These are phyloP conservation scores for Vaccinium macrocarpon DNA, from an alignment of 148 eudicot genomes.

Conservation along the genomic window DNA sequence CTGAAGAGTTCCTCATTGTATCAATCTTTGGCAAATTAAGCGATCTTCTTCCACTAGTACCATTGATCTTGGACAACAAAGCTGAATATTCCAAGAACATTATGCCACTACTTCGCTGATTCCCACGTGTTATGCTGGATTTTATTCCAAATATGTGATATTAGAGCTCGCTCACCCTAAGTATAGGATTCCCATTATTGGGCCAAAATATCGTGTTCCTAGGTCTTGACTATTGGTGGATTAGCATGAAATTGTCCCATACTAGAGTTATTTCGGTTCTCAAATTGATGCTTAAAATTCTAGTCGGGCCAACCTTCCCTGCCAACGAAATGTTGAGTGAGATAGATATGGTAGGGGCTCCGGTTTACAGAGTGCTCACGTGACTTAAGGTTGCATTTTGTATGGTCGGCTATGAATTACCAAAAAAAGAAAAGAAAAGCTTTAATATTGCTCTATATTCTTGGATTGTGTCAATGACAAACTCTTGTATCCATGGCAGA, in stretches of 20 bases:
- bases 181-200: background rate
- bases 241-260: background rate
- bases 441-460: background rate
- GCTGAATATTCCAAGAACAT: background rate
- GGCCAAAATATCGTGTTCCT: background rate
- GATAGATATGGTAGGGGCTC: background rate
- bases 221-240: background rate
- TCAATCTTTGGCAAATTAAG: background rate
- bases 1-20: background rate
- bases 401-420: background rate
- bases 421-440: background rate
- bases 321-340: background rate
- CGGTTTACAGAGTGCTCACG: background rate
- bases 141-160: too few relatives aligned
- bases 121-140: too few relatives aligned
- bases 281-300: background rate
- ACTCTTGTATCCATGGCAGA: slow-evolving; percentile 26
- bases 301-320: background rate
- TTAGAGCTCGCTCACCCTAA: too few relatives aligned
- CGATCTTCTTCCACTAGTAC: background rate
- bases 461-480: background rate
- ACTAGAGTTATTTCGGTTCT: background rate
- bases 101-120: too few relatives aligned
- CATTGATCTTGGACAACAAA: background rate
- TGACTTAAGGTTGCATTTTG: background rate